These are phyloP conservation scores for Eucalyptus brandiana DNA, from an alignment of 345 rosid genomes.

Conservation along the genomic window DNA sequence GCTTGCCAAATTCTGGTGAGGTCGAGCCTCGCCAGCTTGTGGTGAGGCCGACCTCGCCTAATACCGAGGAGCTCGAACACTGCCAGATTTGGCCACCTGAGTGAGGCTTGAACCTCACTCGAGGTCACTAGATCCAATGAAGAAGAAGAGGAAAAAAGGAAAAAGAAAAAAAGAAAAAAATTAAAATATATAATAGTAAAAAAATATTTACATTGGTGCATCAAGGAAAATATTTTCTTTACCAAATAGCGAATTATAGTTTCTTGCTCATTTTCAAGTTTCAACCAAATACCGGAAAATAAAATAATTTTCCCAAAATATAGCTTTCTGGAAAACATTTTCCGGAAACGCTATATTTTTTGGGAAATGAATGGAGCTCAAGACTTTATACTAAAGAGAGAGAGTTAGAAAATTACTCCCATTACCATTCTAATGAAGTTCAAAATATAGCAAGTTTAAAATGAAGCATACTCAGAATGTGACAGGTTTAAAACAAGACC, in stretches of 20 bases:
- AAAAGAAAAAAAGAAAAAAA: too few relatives aligned
- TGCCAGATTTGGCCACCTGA: rapidly evolving
- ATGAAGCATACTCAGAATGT: too few relatives aligned
- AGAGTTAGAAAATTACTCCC: too few relatives aligned
- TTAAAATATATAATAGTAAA: too few relatives aligned
- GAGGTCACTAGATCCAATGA: rapidly evolving
- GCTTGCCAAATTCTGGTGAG: rapidly evolving
- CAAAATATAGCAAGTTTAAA: rapidly evolving
- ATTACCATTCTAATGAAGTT: rapidly evolving
- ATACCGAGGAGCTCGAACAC: rapidly evolving
- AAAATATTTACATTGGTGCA: too few relatives aligned
- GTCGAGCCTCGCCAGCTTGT: rapidly evolving
- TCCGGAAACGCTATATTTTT: rapidly evolving
- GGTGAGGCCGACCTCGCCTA: rapidly evolving
- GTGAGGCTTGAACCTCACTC: too few relatives aligned
- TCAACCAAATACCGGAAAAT: rapidly evolving
- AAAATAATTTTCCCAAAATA: rapidly evolving
- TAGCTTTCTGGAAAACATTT: too few relatives aligned
- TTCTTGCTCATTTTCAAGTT: too few relatives aligned
- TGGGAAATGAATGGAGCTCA: rapidly evolving
- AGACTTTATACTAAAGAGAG: too few relatives aligned
- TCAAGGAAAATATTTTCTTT: too few relatives aligned
- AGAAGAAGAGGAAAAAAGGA: too few relatives aligned
- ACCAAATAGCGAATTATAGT: rapidly evolving
- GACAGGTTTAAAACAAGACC: too few relatives aligned